These are phyloP conservation scores for Nicotiana benthamiana DNA, from an alignment of 257 asterid species.

Conservation along the genomic window DNA sequence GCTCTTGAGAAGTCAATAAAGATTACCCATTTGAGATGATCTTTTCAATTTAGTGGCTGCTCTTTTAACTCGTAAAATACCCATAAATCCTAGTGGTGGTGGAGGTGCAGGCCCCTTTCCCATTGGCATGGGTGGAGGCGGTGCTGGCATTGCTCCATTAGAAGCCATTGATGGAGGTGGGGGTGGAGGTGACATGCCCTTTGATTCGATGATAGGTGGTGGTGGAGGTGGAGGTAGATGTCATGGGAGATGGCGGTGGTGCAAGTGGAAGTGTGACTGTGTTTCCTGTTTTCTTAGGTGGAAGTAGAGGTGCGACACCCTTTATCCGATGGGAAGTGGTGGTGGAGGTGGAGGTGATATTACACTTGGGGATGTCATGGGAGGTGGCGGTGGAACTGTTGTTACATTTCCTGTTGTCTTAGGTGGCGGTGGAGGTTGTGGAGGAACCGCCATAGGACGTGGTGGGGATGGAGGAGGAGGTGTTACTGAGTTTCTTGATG, in stretches of 20 bases:
- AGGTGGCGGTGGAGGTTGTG: background rate
- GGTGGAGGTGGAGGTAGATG: background rate
- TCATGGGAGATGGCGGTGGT: constrained; percentile 6
- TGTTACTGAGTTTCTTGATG: background rate
- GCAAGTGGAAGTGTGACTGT: constrained; percentile 5
- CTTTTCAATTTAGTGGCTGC: constrained; percentile 43
- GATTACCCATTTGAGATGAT: constrained; percentile 61
- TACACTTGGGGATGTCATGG: background rate
- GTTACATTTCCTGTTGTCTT: background rate
- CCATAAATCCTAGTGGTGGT: background rate
- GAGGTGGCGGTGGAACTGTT: constrained; percentile 15
- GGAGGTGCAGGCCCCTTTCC: constrained; percentile 33
- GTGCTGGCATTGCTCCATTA: constrained; percentile 24
- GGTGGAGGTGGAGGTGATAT: constrained; percentile 17
- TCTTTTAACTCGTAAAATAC: constrained; percentile 35
- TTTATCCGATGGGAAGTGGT: constrained; percentile 4
- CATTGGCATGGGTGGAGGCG: constrained; percentile 33
- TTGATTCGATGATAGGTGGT: background rate
- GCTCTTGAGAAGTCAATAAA: constrained; percentile 55
- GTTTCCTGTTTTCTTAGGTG: background rate
- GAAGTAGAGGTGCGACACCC: background rate
- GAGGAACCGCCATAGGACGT: background rate
- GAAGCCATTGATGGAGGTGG: constrained; percentile 39
- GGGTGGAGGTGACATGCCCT: constrained; percentile 12
- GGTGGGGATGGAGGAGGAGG: constrained; percentile 21